phyloP scores from a whole-genome alignment of 306 rosid species.

The Inga leiocalycina region DNA sequence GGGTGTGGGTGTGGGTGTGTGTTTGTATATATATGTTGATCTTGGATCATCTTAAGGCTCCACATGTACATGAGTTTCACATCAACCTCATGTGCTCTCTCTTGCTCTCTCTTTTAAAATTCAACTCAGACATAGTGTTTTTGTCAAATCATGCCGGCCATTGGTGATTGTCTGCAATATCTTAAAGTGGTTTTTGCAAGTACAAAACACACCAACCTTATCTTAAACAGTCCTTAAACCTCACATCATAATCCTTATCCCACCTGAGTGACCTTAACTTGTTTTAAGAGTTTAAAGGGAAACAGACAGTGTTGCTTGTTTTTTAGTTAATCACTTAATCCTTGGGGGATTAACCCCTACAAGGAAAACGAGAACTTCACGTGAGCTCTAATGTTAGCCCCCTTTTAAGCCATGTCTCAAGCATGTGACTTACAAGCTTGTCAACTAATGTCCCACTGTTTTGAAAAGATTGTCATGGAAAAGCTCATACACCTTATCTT shows the following conservation, averaged over 20 bases:
- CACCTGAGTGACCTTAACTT: conserved; percentile 34
- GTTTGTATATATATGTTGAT: not conserved
- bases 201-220: conserved; percentile 55
- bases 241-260: conserved; percentile 48
- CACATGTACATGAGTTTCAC: conserved; percentile 56
- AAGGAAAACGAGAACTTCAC: conserved; percentile 43
- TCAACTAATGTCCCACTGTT: conserved; percentile 62
- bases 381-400: conserved; percentile 37
- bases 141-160: conserved; percentile 72
- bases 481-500: conserved; percentile 53
- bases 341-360: conserved; percentile 13
- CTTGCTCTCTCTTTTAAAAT: conserved; percentile 42
- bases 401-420: conserved; percentile 36
- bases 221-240: conserved; percentile 46
- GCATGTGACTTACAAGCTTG: conserved; percentile 46
- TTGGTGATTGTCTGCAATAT: conserved; percentile 41
- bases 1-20: not conserved
- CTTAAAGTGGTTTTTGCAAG: conserved; percentile 49
- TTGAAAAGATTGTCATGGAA: conserved; percentile 45
- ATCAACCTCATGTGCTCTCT: conserved; percentile 55
- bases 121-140: conserved; percentile 48
- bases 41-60: conserved; percentile 40
- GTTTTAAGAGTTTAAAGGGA: conserved; percentile 26
- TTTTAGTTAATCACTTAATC: conserved; percentile 5
- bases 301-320: conserved; percentile 24